Conservation (phyloP, 2,329 filamentous ascomycete species). For the Gaeumannomyces tritici region DNA sequence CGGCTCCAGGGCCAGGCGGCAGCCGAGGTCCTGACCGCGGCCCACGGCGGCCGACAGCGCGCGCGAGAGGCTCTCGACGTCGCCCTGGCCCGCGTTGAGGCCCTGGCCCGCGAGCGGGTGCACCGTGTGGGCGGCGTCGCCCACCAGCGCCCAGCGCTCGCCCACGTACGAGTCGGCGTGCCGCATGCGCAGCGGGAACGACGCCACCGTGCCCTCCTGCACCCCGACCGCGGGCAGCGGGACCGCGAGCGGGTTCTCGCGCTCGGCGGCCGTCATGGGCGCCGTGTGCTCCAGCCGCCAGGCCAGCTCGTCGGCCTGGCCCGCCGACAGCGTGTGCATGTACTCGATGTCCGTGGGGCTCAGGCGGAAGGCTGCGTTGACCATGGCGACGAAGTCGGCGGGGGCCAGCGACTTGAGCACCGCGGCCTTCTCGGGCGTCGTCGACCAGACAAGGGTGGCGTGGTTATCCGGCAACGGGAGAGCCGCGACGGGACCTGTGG, state of each 20-base stretch:
- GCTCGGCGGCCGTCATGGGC: conserved; percentile 25
- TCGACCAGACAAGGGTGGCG: conserved; percentile 91
- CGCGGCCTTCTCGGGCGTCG: conserved; percentile 69
- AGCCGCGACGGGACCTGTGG: conserved; percentile 83
- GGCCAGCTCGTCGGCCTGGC: conserved; percentile 62
- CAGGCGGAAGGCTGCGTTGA: conserved; percentile 89
- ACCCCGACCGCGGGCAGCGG: conserved; percentile 61
- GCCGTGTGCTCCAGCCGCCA: conserved; percentile 68
- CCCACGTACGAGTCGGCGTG: conserved; percentile 92
- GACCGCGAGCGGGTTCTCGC: conserved; percentile 36
- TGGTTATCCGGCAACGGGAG: conserved; percentile 77
- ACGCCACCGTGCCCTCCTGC: conserved; percentile 72
- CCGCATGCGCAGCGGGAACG: conserved; percentile 82
- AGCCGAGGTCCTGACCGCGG: conserved; percentile 83
- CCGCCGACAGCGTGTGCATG: conserved; percentile 55
- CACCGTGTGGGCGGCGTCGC: conserved; percentile 90
- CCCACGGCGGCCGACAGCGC: conserved; percentile 67
- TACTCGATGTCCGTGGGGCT: conserved; percentile 70
- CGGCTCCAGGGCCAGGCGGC: conserved; percentile 64
- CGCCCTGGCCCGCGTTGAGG: conserved; percentile 84
- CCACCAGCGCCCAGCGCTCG: conserved; percentile 83
- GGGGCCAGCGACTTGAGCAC: conserved; percentile 66
- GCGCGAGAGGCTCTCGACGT: conserved; percentile 69
- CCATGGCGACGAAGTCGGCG: conserved; percentile 70
- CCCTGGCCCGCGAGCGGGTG: conserved; percentile 94